These are phyloP conservation scores for Claviceps sp. DNA, from an alignment of 2,329 filamentous ascomycete species.

Conservation along the genomic window DNA sequence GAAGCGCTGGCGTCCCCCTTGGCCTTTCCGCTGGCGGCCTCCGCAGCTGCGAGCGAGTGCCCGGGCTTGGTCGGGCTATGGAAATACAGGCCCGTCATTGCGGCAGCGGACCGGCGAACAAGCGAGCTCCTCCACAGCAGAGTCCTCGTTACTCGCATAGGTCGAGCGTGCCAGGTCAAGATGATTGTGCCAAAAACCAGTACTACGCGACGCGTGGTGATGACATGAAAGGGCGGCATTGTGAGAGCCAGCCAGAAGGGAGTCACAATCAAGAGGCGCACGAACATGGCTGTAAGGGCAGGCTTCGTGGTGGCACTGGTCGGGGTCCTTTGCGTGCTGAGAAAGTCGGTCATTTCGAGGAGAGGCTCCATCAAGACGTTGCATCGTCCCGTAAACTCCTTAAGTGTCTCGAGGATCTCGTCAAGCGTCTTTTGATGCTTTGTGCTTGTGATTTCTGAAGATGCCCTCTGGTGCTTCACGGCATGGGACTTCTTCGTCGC, in stretches of 20 bases:
- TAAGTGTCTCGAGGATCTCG: conserved; percentile 89
- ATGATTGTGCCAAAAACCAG: conserved; percentile 77
- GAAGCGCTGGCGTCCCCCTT: conserved; percentile 12
- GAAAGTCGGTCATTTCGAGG: conserved; percentile 77
- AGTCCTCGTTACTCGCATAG: conserved; percentile 70
- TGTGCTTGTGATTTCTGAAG: conserved; percentile 48
- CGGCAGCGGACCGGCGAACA: conserved; percentile 53
- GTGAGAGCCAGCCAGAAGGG: conserved; percentile 80
- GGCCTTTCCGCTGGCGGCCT: conserved; percentile 10
- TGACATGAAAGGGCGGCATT: conserved; percentile 66
- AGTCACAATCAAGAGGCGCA: conserved; percentile 76
- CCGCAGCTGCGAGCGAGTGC: conserved; percentile 14
- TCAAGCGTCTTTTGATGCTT: conserved; percentile 89
- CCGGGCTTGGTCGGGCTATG: conserved; percentile 30
- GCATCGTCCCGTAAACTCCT: conserved; percentile 79
- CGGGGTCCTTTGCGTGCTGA: conserved; percentile 79
- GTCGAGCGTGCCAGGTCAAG: conserved; percentile 83
- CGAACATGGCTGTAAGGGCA: conserved; percentile 76
- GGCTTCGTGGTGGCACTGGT: conserved; percentile 85
- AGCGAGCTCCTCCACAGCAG: conserved; percentile 80
- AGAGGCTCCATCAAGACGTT: conserved; percentile 86
- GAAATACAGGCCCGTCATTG: conserved; percentile 72
- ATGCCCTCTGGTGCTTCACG: conserved; percentile 28
- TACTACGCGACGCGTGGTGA: conserved; percentile 74
- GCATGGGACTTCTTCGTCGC: conserved; percentile 12